Evolutionary conservation across 345 rosid species (phyloP), one percentile per base, ranked within the genome.

Genomic region (Acer negundo): DNA sequence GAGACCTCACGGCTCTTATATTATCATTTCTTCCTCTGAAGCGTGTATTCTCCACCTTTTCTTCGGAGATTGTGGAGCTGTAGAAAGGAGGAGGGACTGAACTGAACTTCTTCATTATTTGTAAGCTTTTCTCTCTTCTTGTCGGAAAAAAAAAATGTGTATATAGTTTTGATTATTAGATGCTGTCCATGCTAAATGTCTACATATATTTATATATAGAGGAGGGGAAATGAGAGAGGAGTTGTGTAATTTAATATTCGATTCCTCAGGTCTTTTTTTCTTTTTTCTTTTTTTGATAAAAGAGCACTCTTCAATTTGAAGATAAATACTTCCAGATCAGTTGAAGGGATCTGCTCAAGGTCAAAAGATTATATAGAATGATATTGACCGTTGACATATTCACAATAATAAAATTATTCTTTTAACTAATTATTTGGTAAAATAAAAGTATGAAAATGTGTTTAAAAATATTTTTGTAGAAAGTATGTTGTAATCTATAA

Each of bases 41-140:
- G 19, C 5, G 59, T 15, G 10, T 12, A 9, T 46, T 17, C 8
- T 78, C 75, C 40, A 70, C 79, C 66, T 78, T 76, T 6, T 78
- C 71, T 71, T 77, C 82, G 64, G 72, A 15, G 10, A 17, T 71
- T 44, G 19, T 51, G 51, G 77, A 23, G 62, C 62, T 58, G 70
- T 15, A 19, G n/a, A 22, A 38, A 10, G 81, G 69, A 80, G 65
- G 56, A 70, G 78, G 72, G 3, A 73, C 42, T 65, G 81, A 74
- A 79, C 65, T 77, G n/a, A n/a, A n/a, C 23, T 77, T 81, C 40
- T 62, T 83, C 71, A 10, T 83, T 82, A 69, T 87, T 40, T 15
- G 38, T 16, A 17, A 17, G 40, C 55, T 62, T 24, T 8, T 53
- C 42, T 70, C 15, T 74, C 51, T 22, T 46, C 58, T 59, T 67